Percentiles rank a stretch among this genome's conserved stretches.
These are phyloP conservation scores for Chlamydomonas eustigma DNA, from an alignment of 139 green algal species.

Conservation along the genomic window DNA sequence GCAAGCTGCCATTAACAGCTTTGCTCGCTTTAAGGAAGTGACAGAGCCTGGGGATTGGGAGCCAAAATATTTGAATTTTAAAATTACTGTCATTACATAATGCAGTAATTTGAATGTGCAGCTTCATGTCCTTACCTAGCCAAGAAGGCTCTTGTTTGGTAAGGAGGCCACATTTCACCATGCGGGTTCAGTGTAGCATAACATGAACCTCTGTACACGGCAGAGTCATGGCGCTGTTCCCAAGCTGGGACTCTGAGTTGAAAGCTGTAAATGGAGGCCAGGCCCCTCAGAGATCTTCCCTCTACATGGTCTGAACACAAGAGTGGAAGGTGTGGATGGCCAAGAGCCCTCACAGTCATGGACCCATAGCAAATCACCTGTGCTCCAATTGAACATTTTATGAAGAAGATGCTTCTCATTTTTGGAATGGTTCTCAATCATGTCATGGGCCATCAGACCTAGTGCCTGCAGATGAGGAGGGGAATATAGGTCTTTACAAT, in stretches of 20 bases:
- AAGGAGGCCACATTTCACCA: not conserved
- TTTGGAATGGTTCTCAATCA: too few relatives aligned
- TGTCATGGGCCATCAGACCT: too few relatives aligned
- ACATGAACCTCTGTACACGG: constrained; percentile 1
- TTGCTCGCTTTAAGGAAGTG: too few relatives aligned
- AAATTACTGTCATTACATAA: not conserved
- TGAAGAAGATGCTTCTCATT: too few relatives aligned
- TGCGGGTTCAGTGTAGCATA: not conserved
- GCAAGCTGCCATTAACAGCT: too few relatives aligned
- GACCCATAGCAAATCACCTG: too few relatives aligned
- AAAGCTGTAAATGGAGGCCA: not conserved
- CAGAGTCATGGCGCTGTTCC: not conserved
- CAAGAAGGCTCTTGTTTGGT: not conserved
- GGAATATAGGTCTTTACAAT: too few relatives aligned
- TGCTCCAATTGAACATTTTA: too few relatives aligned
- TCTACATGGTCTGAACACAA: not conserved
- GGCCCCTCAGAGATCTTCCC: not conserved
- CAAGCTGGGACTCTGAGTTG: not conserved
- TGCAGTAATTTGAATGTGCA: not conserved
- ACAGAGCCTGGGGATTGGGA: too few relatives aligned
- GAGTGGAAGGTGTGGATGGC: too few relatives aligned
- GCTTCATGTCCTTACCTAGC: not conserved
- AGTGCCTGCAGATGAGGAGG: too few relatives aligned
- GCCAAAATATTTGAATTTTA: not conserved
- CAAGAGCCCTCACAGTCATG: too few relatives aligned